Evolutionary conservation across 371 early-diverging fungal species (phyloP), one percentile per base, ranked within the genome.

Genomic region (Haplosporangium sp.): DNA sequence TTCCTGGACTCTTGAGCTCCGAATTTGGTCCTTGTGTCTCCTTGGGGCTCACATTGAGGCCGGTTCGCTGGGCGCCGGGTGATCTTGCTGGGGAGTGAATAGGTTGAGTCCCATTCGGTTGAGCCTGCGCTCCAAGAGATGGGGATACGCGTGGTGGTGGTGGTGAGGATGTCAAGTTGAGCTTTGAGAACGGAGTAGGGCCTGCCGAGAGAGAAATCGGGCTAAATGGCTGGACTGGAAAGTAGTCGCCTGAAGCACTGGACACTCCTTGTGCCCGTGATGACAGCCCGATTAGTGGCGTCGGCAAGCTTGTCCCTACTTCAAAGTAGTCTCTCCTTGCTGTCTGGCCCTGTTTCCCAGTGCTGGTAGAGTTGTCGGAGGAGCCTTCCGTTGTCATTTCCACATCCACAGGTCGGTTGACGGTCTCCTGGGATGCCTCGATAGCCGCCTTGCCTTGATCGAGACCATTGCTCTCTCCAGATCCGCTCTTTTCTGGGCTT

Each of bases 151-250:
- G 70, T 41, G 53, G 70, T 38, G 64, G 54, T 43, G 56, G 72
- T 37, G 66, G 57, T 21, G 75, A 75, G 5, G 75, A 70, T 1
- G 68, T 60, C 52, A 77, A 51, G 14, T 67, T 77, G 47, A 77
- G 37, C 47, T 71, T 77, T 12, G 77, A 67, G 41, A 77, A 77
- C 5, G 77, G 67, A 11, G 77, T 67, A 0, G 72, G 64, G 14
- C 77, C 77, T 5, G 63, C 67, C 1, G 76, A 76, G 18, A 77
- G 72, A 6, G 77, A 59, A 8, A 59, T 54, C 2, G 77, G 77
- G 29, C 77, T 77, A 51, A 64, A 77, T 12, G 77, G 77, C 29
- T 77, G 77, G 12, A 77, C 72, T 6, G 77, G 77, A n/a, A 77
- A 77, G 18, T 77, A 77, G 10, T 77, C 77, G 29, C 55, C 59